Conservation (phyloP, 495 filamentous ascomycete species). For the Penicillium cinerascens region DNA sequence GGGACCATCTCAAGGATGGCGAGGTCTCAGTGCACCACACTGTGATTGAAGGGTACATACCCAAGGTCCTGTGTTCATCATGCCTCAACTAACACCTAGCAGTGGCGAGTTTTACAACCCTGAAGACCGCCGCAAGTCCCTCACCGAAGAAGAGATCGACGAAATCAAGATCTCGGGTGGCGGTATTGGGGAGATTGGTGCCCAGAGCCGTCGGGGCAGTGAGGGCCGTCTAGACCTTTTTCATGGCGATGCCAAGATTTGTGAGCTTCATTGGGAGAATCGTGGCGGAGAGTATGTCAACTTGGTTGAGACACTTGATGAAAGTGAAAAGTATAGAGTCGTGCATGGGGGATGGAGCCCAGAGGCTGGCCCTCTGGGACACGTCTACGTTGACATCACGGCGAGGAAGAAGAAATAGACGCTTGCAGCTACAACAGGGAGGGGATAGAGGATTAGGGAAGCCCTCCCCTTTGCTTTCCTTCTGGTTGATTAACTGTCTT, state of each 20-base stretch:
- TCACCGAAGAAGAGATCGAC: constrained; percentile 38
- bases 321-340: constrained; percentile 29
- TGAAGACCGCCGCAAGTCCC: constrained; percentile 22
- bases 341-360: constrained; percentile 38
- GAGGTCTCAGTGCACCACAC: constrained; percentile 31
- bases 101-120: constrained; percentile 37
- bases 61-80: neutral
- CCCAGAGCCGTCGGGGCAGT: constrained; percentile 34
- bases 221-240: constrained; percentile 39
- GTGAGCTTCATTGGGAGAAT: constrained; percentile 43
- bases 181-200: constrained; percentile 37
- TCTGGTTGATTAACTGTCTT: neutral
- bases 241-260: constrained; percentile 36
- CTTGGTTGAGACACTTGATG: constrained; percentile 32
- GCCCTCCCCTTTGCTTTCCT: neutral
- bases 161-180: constrained; percentile 29
- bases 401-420: constrained; percentile 11
- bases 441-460: too few species aligned
- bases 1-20: constrained; percentile 33
- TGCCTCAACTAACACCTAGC: constrained; percentile 6
- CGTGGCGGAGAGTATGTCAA: constrained; percentile 24
- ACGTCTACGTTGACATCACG: constrained; percentile 35
- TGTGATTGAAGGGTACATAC: constrained; percentile 31
- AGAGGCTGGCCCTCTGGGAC: constrained; percentile 34
- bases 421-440: neutral